Evolutionary conservation across 192 early-diverging fungal species (phyloP).

Genomic region (Physocladia obscura): DNA sequence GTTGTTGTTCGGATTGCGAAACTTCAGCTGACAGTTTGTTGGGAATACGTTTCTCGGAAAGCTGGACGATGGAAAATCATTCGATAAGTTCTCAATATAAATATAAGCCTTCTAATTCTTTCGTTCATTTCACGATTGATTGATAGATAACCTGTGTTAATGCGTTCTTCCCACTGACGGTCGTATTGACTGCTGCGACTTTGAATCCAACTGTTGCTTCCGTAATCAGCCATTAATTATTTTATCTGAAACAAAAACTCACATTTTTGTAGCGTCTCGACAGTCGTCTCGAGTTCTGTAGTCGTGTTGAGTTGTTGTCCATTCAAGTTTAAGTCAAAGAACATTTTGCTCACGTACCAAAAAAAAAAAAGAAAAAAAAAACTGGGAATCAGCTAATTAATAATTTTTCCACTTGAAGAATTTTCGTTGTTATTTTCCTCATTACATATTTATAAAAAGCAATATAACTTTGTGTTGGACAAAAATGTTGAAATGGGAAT

Average conservation of each 20-base stretch:
- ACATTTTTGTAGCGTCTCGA: conserved; percentile 30
- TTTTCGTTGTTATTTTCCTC: too few species aligned
- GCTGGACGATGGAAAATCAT: conserved; percentile 11
- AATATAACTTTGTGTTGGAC: too few species aligned
- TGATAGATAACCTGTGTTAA: conserved; percentile 23
- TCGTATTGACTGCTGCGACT: conserved; percentile 56
- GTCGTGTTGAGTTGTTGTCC: background rate
- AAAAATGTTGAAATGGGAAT: too few species aligned
- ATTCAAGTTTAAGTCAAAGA: conserved; percentile 40
- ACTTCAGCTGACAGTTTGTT: conserved; percentile 16
- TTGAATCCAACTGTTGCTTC: conserved; percentile 55
- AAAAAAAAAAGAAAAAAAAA: too few species aligned
- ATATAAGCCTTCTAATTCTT: too few species aligned
- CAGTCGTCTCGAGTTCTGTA: conserved; percentile 28
- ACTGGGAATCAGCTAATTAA: too few species aligned
- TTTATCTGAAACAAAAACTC: background rate
- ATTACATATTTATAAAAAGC: too few species aligned
- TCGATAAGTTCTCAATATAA: too few species aligned
- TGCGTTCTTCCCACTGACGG: conserved; percentile 44
- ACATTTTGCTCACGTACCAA: too few species aligned
- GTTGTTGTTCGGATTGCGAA: conserved; percentile 1
- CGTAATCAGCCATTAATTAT: background rate
- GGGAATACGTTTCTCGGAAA: background rate
- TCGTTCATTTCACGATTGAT: conserved; percentile 41
- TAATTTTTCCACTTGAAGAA: too few species aligned